Percentiles rank a stretch among this genome's conserved stretches.
These are phyloP conservation scores for Xylariaceae sp. DNA, from an alignment of 2,329 filamentous ascomycete species.

Conservation along the genomic window DNA sequence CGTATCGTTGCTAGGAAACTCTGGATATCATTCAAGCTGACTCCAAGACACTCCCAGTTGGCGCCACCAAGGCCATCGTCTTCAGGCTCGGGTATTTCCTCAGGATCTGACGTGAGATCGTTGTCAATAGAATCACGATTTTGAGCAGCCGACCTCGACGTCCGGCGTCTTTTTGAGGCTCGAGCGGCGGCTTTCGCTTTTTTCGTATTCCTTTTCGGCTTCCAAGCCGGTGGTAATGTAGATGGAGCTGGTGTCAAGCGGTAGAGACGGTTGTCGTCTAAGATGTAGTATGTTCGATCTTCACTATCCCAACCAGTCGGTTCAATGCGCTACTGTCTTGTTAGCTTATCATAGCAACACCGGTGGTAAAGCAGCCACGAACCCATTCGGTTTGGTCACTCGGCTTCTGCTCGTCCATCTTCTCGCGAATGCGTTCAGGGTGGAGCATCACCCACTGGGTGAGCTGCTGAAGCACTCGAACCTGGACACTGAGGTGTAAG, in stretches of 20 bases:
- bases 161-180: constrained; percentile 74
- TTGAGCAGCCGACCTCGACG: constrained; percentile 52
- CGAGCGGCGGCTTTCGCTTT: constrained; percentile 69
- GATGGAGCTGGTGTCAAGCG: constrained; percentile 78
- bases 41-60: constrained; percentile 90
- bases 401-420: constrained; percentile 83
- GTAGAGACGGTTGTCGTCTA: constrained; percentile 94
- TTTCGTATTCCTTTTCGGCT: constrained; percentile 69
- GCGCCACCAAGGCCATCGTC: constrained; percentile 75
- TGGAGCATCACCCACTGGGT: constrained; percentile 89
- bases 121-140: constrained; percentile 49
- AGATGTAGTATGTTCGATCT: constrained; percentile 85
- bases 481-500: constrained; percentile 49
- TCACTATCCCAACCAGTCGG: constrained; percentile 88
- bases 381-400: constrained; percentile 86
- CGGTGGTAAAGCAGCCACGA: constrained; percentile 51
- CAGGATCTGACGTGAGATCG: constrained; percentile 40
- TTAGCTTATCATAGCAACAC: constrained; percentile 42
- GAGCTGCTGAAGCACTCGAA: constrained; percentile 83
- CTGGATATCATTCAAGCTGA: constrained; percentile 79
- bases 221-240: constrained; percentile 60
- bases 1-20: constrained; percentile 73
- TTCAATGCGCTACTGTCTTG: constrained; percentile 67
- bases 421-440: constrained; percentile 83
- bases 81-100: constrained; percentile 43